Evolutionary conservation across 495 filamentous ascomycete species (phyloP).

Genomic region (Clavariopsis aquatica): DNA sequence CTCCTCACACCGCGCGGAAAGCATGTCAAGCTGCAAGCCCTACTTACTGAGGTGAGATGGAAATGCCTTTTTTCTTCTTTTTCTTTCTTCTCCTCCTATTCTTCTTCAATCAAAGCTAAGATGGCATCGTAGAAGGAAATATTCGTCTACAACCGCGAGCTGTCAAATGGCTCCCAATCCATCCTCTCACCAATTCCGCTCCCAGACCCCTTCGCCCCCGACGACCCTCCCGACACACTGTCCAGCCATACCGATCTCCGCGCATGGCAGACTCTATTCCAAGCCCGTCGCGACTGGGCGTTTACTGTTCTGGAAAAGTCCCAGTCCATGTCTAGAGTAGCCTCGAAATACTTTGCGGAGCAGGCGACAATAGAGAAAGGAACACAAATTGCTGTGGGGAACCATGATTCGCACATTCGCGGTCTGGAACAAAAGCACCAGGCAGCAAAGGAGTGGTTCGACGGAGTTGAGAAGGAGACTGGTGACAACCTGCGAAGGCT

Average conservation of each 20-base stretch:
- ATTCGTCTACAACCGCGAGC: slow-evolving; percentile 79
- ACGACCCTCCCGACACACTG: slow-evolving; percentile 70
- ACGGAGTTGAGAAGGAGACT: slow-evolving; percentile 71
- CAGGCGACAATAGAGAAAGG: slow-evolving; percentile 71
- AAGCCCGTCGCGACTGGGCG: slow-evolving; percentile 74
- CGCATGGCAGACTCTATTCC: slow-evolving; percentile 81
- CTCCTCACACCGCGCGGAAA: slow-evolving; percentile 80
- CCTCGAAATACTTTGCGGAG: slow-evolving; percentile 60
- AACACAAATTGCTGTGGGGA: slow-evolving; percentile 74
- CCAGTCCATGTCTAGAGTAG: slow-evolving; percentile 55
- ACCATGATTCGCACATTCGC: slow-evolving; percentile 75
- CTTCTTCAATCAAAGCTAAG: slow-evolving; percentile 7
- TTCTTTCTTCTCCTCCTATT: no score
- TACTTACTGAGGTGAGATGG: slow-evolving; percentile 70
- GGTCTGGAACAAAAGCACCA: slow-evolving; percentile 70
- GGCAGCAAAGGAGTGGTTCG: slow-evolving; percentile 72
- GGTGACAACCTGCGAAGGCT: slow-evolving; percentile 62
- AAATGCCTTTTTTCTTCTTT: no score
- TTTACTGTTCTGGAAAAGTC: slow-evolving; percentile 65
- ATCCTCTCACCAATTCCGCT: slow-evolving; percentile 49
- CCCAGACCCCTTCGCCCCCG: slow-evolving; percentile 60
- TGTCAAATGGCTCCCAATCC: slow-evolving; percentile 50
- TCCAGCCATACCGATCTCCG: slow-evolving; percentile 69
- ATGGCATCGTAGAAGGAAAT: slow-evolving; percentile 66
- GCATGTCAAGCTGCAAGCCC: slow-evolving; percentile 72